Base-by-base conservation (phyloP, 2,329 filamentous ascomycete species). In the Colletotrichum sp. region DNA sequence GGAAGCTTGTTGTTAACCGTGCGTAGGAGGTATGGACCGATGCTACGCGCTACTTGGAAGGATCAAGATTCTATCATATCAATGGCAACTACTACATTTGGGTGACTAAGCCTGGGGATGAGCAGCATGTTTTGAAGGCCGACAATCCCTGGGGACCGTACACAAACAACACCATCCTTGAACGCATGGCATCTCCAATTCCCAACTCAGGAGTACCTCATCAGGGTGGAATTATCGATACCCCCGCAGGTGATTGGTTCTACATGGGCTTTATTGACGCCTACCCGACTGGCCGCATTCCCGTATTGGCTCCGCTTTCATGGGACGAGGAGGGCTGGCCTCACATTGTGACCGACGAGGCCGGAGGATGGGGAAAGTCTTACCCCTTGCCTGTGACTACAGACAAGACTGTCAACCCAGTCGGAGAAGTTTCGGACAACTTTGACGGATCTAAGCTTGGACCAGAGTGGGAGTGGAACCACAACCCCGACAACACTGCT, bases 401-500 rank as follows among this genome's bases (percentile, higher is more conserved):
- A 7, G 24, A 55, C 1, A 72, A 72, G 47, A 72, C 27, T 8
- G 47, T 72, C 8, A 18, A 15, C 62, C 74, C 29, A 63, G 76
- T 12, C 76, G 76, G 76, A 18, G 71, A 61, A 6, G 55, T 43
- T 15, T 11, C 29, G 5, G 75, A 76, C 3, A 29, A 5, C n/a
- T 79, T 78, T 15, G 54, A 74, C 0, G 86, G 85, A 1, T 75
- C 81, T 0, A 73, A 79, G 1, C 80, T 91, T 1, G 79, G 83
- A 11, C 81, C 83, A 0, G 81, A 86, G 21, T 91, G 88, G 88
- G 89, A 91, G 78, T 91, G 89, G 88, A 91, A 91, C 78, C 89
- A 91, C 76, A 91, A 91, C 78, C 89, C 90, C 0, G 88, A 91
- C 74, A 84, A 81, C 16, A 80, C 78, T 5, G 86, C 85, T 31